phyloP scores from a whole-genome alignment of 441 rosid species.

The Cnidoscolus chayamansa region DNA sequence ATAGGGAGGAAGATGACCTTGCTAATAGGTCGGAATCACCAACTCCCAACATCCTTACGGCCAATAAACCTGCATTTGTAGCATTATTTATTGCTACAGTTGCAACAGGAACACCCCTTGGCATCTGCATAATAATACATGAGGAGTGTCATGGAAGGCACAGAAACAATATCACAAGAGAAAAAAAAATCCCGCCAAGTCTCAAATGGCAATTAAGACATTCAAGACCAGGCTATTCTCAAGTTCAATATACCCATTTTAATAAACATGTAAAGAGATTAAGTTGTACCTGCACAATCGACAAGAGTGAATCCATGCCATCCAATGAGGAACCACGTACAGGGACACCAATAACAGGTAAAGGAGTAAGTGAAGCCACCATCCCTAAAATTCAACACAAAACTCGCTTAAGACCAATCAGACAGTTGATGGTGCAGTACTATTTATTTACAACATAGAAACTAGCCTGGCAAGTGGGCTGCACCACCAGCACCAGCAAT shows the following conservation, averaged over 20 bases:
- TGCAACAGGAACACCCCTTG: conserved; percentile 91
- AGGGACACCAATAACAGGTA: conserved; percentile 93
- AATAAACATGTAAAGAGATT: background rate
- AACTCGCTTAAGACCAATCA: conserved; percentile 1
- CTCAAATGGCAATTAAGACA: background rate
- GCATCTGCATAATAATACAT: conserved; percentile 54
- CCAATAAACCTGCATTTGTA: conserved; percentile 81
- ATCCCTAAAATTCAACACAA: conserved; percentile 50
- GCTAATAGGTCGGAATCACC: conserved; percentile 57
- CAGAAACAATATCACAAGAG: background rate
- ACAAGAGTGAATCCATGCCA: conserved; percentile 89
- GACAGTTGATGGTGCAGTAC: background rate
- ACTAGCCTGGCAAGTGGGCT: conserved; percentile 88
- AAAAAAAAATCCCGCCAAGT: background rate
- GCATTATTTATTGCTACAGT: conserved; percentile 90
- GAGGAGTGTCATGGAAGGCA: background rate
- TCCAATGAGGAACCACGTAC: conserved; percentile 80
- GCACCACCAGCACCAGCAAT: conserved; percentile 99
- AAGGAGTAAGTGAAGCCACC: conserved; percentile 92
- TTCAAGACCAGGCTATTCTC: background rate
- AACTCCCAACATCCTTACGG: conserved; percentile 69
- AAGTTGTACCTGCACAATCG: conserved; percentile 78
- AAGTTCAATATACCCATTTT: background rate
- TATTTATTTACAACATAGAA: background rate
- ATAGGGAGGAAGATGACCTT: conserved; percentile 36